phyloP scores from a whole-genome alignment of 257 asterid genomes.

The Misopates orontium region DNA sequence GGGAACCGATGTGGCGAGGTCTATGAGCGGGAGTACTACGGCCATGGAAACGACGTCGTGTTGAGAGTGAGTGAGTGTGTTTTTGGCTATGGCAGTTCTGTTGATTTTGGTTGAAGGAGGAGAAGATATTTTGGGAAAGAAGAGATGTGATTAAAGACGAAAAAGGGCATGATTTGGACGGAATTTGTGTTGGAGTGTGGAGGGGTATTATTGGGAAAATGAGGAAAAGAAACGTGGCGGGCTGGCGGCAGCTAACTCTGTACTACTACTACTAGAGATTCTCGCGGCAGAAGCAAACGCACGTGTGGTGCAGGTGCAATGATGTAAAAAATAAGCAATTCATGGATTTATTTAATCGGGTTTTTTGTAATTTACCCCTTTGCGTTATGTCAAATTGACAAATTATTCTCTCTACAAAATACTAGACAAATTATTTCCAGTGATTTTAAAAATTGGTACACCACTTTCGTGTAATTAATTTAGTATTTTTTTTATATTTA shows the following conservation, averaged over 20 bases:
- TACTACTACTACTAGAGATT: not conserved
- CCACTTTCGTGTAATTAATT: no score
- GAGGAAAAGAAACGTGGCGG: not conserved
- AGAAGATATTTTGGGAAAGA: constrained; percentile 41
- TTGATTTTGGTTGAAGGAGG: constrained; percentile 21
- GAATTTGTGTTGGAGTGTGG: not conserved
- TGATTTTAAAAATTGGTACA: no score
- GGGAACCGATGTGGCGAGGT: constrained; percentile 53
- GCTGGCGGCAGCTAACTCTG: not conserved
- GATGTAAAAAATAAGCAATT: no score
- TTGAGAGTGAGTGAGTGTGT: constrained; percentile 7
- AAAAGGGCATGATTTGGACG: constrained; percentile 28
- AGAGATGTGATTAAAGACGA: constrained; percentile 27
- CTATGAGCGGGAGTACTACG: constrained; percentile 54
- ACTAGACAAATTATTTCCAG: no score
- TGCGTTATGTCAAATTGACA: no score
- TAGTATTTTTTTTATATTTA: no score
- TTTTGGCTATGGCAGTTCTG: not conserved
- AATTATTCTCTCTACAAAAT: no score
- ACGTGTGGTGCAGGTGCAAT: no score
- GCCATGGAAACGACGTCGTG: constrained; percentile 59
- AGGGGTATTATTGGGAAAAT: constrained; percentile 26
- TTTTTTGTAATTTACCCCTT: no score
- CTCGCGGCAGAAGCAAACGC: constrained; percentile 1
- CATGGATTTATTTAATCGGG: no score